A percentile compares a stretch with the other conserved stretches of the same genome.
Conservation (phyloP, 805 yeast species). For the Lipomyces kockii region DNA sequence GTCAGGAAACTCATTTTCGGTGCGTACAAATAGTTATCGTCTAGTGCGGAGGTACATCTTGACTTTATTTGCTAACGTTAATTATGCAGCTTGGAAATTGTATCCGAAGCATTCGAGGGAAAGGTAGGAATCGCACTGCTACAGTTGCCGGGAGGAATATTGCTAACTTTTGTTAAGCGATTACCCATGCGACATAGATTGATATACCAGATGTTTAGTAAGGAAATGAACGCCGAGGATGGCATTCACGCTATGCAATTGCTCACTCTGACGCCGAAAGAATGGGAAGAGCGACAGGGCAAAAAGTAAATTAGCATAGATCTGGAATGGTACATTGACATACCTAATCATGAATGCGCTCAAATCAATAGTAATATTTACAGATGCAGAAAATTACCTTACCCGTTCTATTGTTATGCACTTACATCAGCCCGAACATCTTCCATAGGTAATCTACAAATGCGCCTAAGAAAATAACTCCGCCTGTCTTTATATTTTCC, state of each 20-base stretch:
- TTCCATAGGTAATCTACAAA: conserved; percentile 45
- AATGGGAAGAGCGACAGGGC: conserved; percentile 45
- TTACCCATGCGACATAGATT: conserved; percentile 67
- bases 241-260: conserved; percentile 90
- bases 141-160: not conserved
- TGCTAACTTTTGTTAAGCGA: conserved; percentile 5
- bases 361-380: not conserved
- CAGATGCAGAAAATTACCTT: not conserved
- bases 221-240: conserved; percentile 64
- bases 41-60: not conserved
- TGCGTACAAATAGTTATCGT: not conserved
- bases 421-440: not conserved
- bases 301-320: conserved; percentile 7
- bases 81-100: conserved; percentile 61
- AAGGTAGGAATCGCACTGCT: conserved; percentile 56
- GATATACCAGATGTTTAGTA: conserved; percentile 68
- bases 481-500: conserved; percentile 71
- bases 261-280: conserved; percentile 75
- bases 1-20: conserved; percentile 79
- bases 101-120: conserved; percentile 70
- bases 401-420: not conserved
- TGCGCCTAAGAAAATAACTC: conserved; percentile 45
- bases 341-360: not conserved
- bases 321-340: not conserved
- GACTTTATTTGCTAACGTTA: not conserved